Evolutionary conservation across 1,284 basidiomycete species (phyloP).

Genomic region (Ganoderma sinense): DNA sequence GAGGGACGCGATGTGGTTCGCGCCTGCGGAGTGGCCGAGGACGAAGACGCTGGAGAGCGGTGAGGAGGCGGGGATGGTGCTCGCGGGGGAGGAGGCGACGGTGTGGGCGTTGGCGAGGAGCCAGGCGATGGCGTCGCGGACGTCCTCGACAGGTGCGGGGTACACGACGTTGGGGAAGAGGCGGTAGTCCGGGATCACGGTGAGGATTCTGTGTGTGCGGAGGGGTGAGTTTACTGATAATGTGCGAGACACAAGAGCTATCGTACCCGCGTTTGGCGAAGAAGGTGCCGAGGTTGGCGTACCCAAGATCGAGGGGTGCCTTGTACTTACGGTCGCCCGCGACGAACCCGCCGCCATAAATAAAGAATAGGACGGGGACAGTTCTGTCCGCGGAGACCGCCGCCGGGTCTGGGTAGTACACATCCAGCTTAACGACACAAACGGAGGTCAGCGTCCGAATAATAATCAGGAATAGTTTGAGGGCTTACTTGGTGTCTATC

Average conservation of each 20-base stretch:
- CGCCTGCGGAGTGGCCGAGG: constrained; percentile 68
- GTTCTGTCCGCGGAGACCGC: constrained; percentile 35
- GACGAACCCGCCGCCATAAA: constrained; percentile 70
- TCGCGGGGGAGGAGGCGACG: constrained; percentile 19
- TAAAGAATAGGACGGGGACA: constrained; percentile 66
- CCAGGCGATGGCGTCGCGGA: constrained; percentile 67
- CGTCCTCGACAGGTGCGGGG: constrained; percentile 59
- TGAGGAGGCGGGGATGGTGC: constrained; percentile 3
- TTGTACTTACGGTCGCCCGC: constrained; percentile 54
- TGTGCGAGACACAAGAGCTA: no score
- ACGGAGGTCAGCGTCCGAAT: neutral
- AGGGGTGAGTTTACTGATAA: neutral
- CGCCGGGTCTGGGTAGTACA: constrained; percentile 59
- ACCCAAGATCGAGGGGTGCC: constrained; percentile 55
- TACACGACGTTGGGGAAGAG: constrained; percentile 61
- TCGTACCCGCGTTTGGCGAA: constrained; percentile 60
- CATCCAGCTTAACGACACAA: constrained; percentile 52
- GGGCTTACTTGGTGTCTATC: constrained; percentile 60
- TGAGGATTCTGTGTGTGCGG: constrained; percentile 23
- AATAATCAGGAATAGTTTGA: neutral
- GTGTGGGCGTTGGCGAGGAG: constrained; percentile 44
- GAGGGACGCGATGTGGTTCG: constrained; percentile 53
- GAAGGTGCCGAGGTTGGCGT: constrained; percentile 62
- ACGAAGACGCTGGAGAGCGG: constrained; percentile 50
- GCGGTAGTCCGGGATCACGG: constrained; percentile 70